Percentiles rank a stretch among this genome's conserved stretches.
Evolutionary conservation across 2,329 filamentous ascomycete genomes (phyloP).

Genomic region (Fusarium buxicola): DNA sequence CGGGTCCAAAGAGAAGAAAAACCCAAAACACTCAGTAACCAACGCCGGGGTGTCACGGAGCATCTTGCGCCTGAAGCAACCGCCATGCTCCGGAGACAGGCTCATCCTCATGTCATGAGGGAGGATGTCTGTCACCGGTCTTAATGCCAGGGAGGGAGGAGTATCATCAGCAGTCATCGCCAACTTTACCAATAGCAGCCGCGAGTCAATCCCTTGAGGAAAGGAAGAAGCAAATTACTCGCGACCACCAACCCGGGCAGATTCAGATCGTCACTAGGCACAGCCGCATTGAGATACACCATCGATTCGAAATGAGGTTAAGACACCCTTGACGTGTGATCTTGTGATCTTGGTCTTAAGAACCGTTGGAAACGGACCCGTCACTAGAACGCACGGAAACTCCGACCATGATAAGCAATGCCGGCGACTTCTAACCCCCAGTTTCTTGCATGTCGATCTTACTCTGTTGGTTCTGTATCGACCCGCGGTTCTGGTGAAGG

Average conservation of each 20-base stretch:
- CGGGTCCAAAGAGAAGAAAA: no score
- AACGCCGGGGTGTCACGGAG: not conserved
- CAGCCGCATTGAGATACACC: slow-evolving; percentile 5
- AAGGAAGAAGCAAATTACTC: slow-evolving; percentile 1
- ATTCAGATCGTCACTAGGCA: slow-evolving; percentile 14
- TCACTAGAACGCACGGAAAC: slow-evolving; percentile 31
- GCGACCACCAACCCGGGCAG: slow-evolving; percentile 8
- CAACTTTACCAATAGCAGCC: not conserved
- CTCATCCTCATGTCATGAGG: not conserved
- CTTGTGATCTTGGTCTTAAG: slow-evolving; percentile 10
- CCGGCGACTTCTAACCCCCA: slow-evolving; percentile 14
- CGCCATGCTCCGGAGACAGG: not conserved
- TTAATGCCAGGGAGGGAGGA: not conserved
- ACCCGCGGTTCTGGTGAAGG: slow-evolving; percentile 29
- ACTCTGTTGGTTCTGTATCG: slow-evolving; percentile 31
- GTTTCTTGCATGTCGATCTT: slow-evolving; percentile 33
- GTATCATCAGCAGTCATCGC: not conserved
- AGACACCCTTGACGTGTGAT: slow-evolving; percentile 20
- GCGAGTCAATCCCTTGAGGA: slow-evolving; percentile 4
- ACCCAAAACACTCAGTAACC: not conserved
- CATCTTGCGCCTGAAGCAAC: not conserved
- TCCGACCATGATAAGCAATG: slow-evolving; percentile 12
- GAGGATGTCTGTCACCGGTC: not conserved
- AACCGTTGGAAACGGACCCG: slow-evolving; percentile 21
- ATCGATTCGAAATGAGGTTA: slow-evolving; percentile 16